A percentile compares a stretch with the other conserved stretches of the same genome.
phyloP scores from a whole-genome alignment of 2,329 filamentous ascomycete species.

The Lizonia empirigonia region DNA sequence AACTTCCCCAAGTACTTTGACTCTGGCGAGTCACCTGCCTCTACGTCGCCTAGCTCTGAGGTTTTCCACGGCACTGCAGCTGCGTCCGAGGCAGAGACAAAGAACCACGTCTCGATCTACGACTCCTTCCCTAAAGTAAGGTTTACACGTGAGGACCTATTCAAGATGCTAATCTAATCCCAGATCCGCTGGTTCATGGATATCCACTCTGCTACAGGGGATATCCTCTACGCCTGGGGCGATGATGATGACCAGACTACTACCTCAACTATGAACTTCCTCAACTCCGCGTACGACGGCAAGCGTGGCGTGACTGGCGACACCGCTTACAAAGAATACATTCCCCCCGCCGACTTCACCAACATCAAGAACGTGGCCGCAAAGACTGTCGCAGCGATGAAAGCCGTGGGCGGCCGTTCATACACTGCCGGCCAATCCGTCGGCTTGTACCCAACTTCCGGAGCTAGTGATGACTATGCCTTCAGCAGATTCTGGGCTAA shows the following conservation, averaged over 20 bases:
- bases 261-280: constrained; percentile 57
- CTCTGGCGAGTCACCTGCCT: constrained; percentile 48
- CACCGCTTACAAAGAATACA: constrained; percentile 59
- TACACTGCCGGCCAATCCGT: constrained; percentile 44
- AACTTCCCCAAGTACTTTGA: constrained; percentile 58
- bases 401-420: constrained; percentile 44
- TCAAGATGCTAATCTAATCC: background rate
- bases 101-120: constrained; percentile 60
- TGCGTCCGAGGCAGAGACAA: constrained; percentile 63
- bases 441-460: constrained; percentile 47
- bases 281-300: constrained; percentile 59
- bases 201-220: constrained; percentile 61
- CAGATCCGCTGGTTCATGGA: constrained; percentile 63
- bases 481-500: constrained; percentile 46
- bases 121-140: constrained; percentile 52
- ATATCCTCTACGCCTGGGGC: constrained; percentile 64
- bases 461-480: constrained; percentile 49
- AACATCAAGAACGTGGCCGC: constrained; percentile 43
- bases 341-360: constrained; percentile 42
- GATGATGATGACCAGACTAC: constrained; percentile 59
- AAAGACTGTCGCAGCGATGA: constrained; percentile 45
- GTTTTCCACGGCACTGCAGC: constrained; percentile 59
- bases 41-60: constrained; percentile 53
- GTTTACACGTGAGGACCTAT: too few species aligned
- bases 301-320: constrained; percentile 56